Evolutionary conservation across 257 asterid genomes (phyloP).

Genomic region (Petunia axillaris): DNA sequence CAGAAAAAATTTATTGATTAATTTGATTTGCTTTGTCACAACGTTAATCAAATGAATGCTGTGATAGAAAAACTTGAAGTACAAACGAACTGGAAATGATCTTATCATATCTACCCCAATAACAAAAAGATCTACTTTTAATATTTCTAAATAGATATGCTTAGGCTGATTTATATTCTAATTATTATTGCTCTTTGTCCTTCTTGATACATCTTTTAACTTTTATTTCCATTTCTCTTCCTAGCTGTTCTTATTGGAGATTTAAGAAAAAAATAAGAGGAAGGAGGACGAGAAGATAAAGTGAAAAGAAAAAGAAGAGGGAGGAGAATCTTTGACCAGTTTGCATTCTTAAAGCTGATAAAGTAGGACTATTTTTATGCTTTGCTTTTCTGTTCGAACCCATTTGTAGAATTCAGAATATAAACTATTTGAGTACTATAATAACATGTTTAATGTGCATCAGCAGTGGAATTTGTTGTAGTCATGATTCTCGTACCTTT

Average conservation of each 20-base stretch:
- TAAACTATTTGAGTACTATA: not conserved
- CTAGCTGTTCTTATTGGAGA: not conserved
- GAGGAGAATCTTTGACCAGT: constrained; percentile 17
- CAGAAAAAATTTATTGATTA: not conserved
- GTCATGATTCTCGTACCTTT: not conserved
- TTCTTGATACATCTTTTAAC: too few species aligned
- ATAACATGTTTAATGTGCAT: constrained; percentile 7
- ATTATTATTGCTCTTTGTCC: too few species aligned
- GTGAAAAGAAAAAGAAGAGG: not conserved
- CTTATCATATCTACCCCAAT: not conserved
- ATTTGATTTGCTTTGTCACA: constrained; percentile 2
- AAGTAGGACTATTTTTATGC: not conserved
- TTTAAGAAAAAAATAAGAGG: not conserved
- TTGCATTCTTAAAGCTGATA: constrained; percentile 5
- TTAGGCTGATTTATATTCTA: too few species aligned
- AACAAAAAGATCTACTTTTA: too few species aligned
- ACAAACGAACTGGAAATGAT: too few species aligned
- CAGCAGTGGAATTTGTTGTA: not conserved
- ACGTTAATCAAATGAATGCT: not conserved
- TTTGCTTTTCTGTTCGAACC: not conserved
- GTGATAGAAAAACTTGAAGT: not conserved
- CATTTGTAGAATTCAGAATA: not conserved
- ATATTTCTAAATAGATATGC: not conserved
- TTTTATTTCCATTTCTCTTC: too few species aligned
- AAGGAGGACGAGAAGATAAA: constrained; percentile 5